Base-by-base conservation (phyloP, 2,329 filamentous ascomycete genomes). In the Ophiosphaerella herpotricha region DNA sequence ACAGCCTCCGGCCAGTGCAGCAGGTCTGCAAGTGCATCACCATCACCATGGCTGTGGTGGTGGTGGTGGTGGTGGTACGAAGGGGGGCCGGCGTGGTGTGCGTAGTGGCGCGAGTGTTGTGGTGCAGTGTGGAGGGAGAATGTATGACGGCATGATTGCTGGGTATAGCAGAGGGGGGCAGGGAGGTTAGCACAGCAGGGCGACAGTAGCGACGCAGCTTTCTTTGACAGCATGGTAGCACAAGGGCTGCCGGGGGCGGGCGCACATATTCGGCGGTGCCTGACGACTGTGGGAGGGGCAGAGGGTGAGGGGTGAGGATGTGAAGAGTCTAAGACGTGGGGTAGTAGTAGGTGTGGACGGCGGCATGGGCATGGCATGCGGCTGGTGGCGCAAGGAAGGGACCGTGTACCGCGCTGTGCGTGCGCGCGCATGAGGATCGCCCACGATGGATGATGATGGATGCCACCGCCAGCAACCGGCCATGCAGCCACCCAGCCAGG, bases 131-230 rank as follows among this genome's bases (percentile, higher is more conserved):
- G 62, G 62, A 61, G 69, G 56, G 69, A 56, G 66, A 65, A 67
- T 56, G 67, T 50, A 57, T 65, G 65, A 56, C 63, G 70, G 67
- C 71, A 77, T 78, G 76, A 78, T 73, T 52, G 18, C 18, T 21
- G 18, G 18, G 18, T 21, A 21, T 48, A 46, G 57, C 39, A 58
- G 24, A 63, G 54, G 7, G 64, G 59, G 18, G 18, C 4, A 16
- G 42, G 43, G 38, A 58, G 46, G 50, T 48, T 52, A 50, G 61
- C 53, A 57, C 58, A 65, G 24, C 49, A 61, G 24, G 46, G 18
- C 18, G 18, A 50, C n/a, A 64, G 32, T 23, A 62, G 39, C 6
- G 58, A 18, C 33, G 48, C 45, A 14, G 52, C 49, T 35, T 64
- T 61, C 54, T 67, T 75, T 57, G 66, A 62, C 55, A 75, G 65